Evolutionary conservation across 2,329 filamentous ascomycete species (phyloP), one percentile per base, ranked within the genome.

Genomic region (Aureobasidium sp.): DNA sequence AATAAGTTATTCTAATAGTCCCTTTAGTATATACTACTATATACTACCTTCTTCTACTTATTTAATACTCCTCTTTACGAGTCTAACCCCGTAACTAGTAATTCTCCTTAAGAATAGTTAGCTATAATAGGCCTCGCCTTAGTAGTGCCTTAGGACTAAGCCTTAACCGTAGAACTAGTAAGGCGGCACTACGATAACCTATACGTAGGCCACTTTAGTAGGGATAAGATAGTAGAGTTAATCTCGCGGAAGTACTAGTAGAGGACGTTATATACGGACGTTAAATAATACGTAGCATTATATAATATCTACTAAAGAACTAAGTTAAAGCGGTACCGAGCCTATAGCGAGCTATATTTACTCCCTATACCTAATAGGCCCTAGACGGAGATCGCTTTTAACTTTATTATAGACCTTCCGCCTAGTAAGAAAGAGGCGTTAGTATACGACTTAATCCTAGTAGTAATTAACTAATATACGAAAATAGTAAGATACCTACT

Each of bases 401-500:
- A 37, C 35, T n/a, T 37, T n/a, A 37, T 37, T 37, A 37, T 5
- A 2, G 4, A 37, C 35, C 35, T 37, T 5, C 35, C 17, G 4
- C 15, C 7, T 4, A 37, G 35, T 37, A 37, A 37, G 35, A 4
- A 37, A 5, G 6, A n/a, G 6, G 13, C 6, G 4, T 3, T 17
- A 15, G 35, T 37, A 15, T 61, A 51, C 29, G 19, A 61, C 35
- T n/a, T 15, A 21, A 51, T 61, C 5, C 43, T 61, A 31, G 27
- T 61, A 1, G 15, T 61, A 2, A 21, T 61, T 0, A 31, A 51
- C 35, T 31, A 23, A 23, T 58, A 40, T 17, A 57, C 33, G 29
- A 61, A 61, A 42, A 40, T 54, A 19, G n/a, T n/a, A n/a, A n/a
- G n/a, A n/a, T n/a, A 27, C 43, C 15, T 38, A 38, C 7, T 61